These are phyloP conservation scores for Flaveria linearis DNA, from an alignment of 129 eudicot species.

Conservation along the genomic window DNA sequence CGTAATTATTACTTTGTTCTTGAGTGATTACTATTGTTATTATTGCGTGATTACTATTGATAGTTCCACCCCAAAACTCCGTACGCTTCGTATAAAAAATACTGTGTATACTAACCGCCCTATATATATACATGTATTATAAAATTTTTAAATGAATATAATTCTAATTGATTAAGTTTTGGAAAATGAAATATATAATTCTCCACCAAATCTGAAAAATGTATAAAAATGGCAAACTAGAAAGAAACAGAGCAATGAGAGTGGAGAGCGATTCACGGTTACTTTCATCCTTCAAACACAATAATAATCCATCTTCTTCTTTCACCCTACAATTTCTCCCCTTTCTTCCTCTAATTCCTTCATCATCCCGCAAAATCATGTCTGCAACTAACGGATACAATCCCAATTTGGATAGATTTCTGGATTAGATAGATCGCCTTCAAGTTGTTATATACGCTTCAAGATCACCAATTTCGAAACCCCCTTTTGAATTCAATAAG, in stretches of 20 bases:
- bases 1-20: too few relatives aligned
- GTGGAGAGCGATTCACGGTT: conserved; percentile 7
- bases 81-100: too few relatives aligned
- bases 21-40: too few relatives aligned
- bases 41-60: too few relatives aligned
- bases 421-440: conserved; percentile 1
- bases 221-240: conserved; percentile 15
- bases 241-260: neutral
- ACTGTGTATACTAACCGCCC: too few relatives aligned
- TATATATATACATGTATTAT: too few relatives aligned
- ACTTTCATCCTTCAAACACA: neutral
- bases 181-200: too few relatives aligned
- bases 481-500: neutral
- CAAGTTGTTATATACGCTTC: neutral
- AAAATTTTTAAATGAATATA: too few relatives aligned
- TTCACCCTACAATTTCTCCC: neutral
- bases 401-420: conserved; percentile 15
- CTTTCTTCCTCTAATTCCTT: neutral
- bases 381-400: neutral
- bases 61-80: too few relatives aligned
- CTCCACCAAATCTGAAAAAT: conserved; percentile 10
- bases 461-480: neutral
- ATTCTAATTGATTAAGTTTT: too few relatives aligned
- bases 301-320: too few relatives aligned
- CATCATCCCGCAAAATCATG: conserved; percentile 18